phyloP scores from a whole-genome alignment of 2,329 filamentous ascomycete genomes.

The Shiraia bambusicola region DNA sequence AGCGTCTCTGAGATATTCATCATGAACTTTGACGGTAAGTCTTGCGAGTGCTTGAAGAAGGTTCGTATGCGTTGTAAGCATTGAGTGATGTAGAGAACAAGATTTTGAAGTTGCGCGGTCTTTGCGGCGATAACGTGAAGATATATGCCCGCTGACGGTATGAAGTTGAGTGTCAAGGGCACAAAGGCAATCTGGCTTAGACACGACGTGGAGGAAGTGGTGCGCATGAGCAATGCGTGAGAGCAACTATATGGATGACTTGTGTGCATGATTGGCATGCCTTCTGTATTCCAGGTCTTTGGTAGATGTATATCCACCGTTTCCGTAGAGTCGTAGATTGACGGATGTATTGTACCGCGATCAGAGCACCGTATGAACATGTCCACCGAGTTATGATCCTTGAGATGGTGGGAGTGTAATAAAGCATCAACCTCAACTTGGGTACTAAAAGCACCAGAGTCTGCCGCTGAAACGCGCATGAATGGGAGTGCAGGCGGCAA shows the following conservation, averaged over 20 bases:
- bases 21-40: slow-evolving; percentile 77
- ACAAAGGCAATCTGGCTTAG: slow-evolving; percentile 50
- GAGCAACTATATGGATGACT: slow-evolving; percentile 75
- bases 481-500: slow-evolving; percentile 38
- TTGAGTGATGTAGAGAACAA: slow-evolving; percentile 82
- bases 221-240: slow-evolving; percentile 67
- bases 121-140: slow-evolving; percentile 83
- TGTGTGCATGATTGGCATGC: slow-evolving; percentile 60
- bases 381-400: slow-evolving; percentile 73
- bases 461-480: slow-evolving; percentile 30
- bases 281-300: slow-evolving; percentile 46
- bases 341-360: slow-evolving; percentile 71
- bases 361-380: slow-evolving; percentile 74
- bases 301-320: slow-evolving; percentile 66
- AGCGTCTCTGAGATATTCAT: slow-evolving; percentile 75
- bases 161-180: slow-evolving; percentile 80
- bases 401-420: slow-evolving; percentile 52
- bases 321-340: slow-evolving; percentile 82
- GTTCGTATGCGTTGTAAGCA: slow-evolving; percentile 74
- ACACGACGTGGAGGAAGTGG: slow-evolving; percentile 28
- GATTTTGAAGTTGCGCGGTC: slow-evolving; percentile 81
- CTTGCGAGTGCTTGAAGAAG: slow-evolving; percentile 81
- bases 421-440: slow-evolving; percentile 45
- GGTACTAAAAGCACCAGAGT: slow-evolving; percentile 43
- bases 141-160: slow-evolving; percentile 75